phyloP scores from a whole-genome alignment of 2,329 filamentous ascomycete species.

The Colletotrichum sojae region DNA sequence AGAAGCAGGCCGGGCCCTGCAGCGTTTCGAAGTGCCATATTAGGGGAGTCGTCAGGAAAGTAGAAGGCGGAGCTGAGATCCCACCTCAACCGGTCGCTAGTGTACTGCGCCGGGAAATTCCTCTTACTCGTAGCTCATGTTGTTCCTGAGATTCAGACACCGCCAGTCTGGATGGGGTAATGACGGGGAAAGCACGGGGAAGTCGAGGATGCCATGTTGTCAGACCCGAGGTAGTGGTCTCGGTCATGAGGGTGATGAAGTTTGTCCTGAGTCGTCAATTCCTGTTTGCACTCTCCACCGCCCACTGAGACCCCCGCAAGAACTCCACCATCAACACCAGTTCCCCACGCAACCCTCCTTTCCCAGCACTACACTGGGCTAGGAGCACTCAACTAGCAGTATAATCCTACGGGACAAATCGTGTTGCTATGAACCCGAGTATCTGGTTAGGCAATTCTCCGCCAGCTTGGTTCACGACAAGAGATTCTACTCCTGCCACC shows the following conservation, averaged over 20 bases:
- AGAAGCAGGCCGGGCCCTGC: background rate
- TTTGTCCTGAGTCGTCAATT: constrained; percentile 22
- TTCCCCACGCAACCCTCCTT: background rate
- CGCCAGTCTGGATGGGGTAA: constrained; percentile 8
- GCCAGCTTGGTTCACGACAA: constrained; percentile 4
- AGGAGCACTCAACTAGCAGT: background rate
- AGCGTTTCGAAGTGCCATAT: constrained; percentile 5
- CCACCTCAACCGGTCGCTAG: background rate
- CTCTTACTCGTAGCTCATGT: background rate
- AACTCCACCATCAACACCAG: background rate
- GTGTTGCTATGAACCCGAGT: background rate
- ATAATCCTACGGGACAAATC: background rate
- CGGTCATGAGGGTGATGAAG: constrained; percentile 9
- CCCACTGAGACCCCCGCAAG: background rate
- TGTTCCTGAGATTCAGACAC: background rate
- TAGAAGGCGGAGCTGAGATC: background rate
- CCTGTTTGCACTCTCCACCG: background rate
- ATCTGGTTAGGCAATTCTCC: background rate
- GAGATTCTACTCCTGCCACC: background rate
- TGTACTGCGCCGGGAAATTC: too few species aligned
- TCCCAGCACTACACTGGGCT: background rate
- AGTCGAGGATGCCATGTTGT: background rate
- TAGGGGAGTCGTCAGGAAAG: background rate
- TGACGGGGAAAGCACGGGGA: constrained; percentile 15
- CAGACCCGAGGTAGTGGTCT: constrained; percentile 6